Conservation (phyloP, 148 eudicot species). For the Persicaria maculosa region DNA sequence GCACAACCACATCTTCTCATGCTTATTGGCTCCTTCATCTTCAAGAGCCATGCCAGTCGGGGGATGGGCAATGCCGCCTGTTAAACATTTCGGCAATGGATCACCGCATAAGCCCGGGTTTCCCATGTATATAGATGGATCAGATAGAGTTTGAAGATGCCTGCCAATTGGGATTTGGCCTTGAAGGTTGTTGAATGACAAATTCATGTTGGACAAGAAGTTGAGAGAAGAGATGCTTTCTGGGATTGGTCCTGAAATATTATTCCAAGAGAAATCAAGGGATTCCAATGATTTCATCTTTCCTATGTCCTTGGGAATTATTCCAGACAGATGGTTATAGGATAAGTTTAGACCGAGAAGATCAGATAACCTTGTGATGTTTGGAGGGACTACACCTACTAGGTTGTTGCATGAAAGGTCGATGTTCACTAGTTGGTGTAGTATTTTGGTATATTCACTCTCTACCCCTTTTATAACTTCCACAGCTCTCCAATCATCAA, state of each 20-base stretch:
- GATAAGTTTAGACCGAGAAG: too few relatives aligned
- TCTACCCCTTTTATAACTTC: conserved; percentile 15
- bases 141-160: too few relatives aligned
- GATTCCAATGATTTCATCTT: too few relatives aligned
- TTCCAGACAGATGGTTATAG: too few relatives aligned
- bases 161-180: too few relatives aligned
- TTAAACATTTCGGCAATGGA: conserved; percentile 14
- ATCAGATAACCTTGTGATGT: neutral
- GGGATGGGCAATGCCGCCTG: neutral
- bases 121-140: too few relatives aligned
- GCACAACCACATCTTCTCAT: conserved; percentile 17
- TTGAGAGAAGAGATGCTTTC: too few relatives aligned
- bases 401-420: conserved; percentile 20
- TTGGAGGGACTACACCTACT: conserved; percentile 15
- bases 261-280: too few relatives aligned
- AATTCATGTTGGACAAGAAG: too few relatives aligned
- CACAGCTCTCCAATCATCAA: neutral
- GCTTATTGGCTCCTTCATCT: conserved; percentile 14
- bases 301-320: too few relatives aligned
- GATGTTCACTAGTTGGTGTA: conserved; percentile 7
- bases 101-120: conserved; percentile 19
- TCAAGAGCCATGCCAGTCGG: neutral
- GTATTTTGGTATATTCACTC: conserved; percentile 3
- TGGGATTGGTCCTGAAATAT: too few relatives aligned
- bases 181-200: too few relatives aligned